Conservation (phyloP, 208 protist genomes). For the Kentomonas sorsogonicus region DNA sequence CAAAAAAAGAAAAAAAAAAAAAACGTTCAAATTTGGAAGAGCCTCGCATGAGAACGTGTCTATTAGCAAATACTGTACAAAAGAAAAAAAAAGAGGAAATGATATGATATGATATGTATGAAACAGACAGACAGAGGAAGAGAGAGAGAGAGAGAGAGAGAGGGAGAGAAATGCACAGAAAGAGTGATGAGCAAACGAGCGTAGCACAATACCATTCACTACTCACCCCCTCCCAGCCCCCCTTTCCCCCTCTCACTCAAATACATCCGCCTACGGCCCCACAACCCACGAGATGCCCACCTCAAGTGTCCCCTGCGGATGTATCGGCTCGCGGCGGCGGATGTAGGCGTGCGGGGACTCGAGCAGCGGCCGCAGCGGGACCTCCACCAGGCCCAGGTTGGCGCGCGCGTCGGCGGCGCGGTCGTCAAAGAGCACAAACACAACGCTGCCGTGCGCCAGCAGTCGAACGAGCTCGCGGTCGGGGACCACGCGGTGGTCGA, state of each 20-base stretch:
- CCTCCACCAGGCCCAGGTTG: slow-evolving; percentile 65
- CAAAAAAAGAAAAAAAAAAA: slow-evolving; percentile 24
- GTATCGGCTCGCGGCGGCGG: slow-evolving; percentile 40
- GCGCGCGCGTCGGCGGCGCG: slow-evolving; percentile 46
- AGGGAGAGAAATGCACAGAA: neutral
- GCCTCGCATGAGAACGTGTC: neutral
- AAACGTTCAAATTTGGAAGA: neutral
- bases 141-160: neutral
- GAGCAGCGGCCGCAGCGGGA: slow-evolving; percentile 63
- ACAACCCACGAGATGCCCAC: slow-evolving; percentile 75
- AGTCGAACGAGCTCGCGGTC: slow-evolving; percentile 62
- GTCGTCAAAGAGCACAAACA: slow-evolving; percentile 83
- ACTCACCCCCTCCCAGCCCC: too few relatives aligned
- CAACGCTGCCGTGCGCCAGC: slow-evolving; percentile 46
- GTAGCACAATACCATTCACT: neutral
- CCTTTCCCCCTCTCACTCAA: too few relatives aligned
- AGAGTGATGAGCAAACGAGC: neutral
- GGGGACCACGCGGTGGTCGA: slow-evolving; percentile 71
- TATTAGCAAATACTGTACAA: neutral
- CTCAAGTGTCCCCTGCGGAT: slow-evolving; percentile 63
- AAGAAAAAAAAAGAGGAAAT: slow-evolving; percentile 3
- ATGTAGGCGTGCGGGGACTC: slow-evolving; percentile 54
- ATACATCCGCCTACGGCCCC: slow-evolving; percentile 13
- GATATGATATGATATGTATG: neutral
- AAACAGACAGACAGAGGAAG: neutral